Evolutionary conservation across 352 stramenopile species (phyloP).

Genomic region (Pythium volutum): DNA sequence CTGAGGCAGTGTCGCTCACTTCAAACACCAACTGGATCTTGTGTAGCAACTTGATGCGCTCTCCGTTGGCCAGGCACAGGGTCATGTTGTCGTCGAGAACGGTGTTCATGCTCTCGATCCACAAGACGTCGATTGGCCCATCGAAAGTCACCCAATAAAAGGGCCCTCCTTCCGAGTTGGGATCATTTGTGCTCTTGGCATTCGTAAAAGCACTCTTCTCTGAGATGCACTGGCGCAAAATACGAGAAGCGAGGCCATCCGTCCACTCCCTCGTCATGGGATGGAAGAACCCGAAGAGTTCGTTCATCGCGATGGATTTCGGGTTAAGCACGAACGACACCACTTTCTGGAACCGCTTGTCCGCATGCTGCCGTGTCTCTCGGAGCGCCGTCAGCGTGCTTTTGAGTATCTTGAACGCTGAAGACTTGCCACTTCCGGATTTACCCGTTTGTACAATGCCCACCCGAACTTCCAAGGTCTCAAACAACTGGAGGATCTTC

Average conservation of each 20-base stretch:
- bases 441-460: constrained; percentile 79
- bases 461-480: constrained; percentile 90
- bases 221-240: constrained; percentile 70
- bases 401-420: constrained; percentile 40
- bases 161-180: constrained; percentile 23
- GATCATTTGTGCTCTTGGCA: constrained; percentile 12
- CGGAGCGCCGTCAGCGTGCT: constrained; percentile 47
- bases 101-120: constrained; percentile 88
- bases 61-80: constrained; percentile 86
- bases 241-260: constrained; percentile 71
- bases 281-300: constrained; percentile 87
- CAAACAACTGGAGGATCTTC: constrained; percentile 91
- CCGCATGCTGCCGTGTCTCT: constrained; percentile 42
- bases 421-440: constrained; percentile 75
- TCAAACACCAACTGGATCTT: constrained; percentile 93
- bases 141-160: constrained; percentile 88
- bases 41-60: constrained; percentile 80
- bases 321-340: constrained; percentile 69
- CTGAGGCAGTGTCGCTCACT: constrained; percentile 86
- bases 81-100: constrained; percentile 91
- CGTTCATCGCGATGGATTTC: constrained; percentile 74
- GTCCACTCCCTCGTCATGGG: constrained; percentile 81
- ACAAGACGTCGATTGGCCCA: constrained; percentile 77
- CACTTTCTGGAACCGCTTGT: constrained; percentile 54
- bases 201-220: constrained; percentile 53